A percentile compares a stretch with the other conserved stretches of the same genome.
phyloP scores from a whole-genome alignment of 345 rosid species.

The Pugionium dolabratum region DNA sequence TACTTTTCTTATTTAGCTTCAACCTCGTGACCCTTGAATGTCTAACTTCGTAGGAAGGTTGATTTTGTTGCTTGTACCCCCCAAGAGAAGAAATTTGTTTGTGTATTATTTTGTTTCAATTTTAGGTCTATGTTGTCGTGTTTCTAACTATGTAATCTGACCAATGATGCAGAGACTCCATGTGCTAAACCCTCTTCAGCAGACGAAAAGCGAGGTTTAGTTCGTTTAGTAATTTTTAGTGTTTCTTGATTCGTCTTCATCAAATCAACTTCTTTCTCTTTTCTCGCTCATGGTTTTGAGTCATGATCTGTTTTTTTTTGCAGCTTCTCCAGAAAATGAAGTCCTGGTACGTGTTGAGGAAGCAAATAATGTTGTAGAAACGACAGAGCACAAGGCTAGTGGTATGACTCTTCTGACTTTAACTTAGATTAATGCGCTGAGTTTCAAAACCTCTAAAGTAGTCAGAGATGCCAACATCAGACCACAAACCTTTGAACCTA shows the following conservation, averaged over 20 bases:
- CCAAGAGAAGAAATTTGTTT: neutral
- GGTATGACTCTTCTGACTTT: constrained; percentile 41
- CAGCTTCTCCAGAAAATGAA: constrained; percentile 26
- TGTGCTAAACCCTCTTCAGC: constrained; percentile 56
- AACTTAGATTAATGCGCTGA: constrained; percentile 1
- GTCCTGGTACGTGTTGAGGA: constrained; percentile 44
- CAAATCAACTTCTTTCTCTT: neutral
- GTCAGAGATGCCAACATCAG: constrained; percentile 20
- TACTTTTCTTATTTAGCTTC: neutral
- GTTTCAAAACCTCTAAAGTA: constrained; percentile 11
- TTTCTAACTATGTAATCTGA: constrained; percentile 28
- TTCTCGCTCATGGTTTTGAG: constrained; percentile 10
- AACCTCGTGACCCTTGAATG: constrained; percentile 1
- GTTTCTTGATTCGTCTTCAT: constrained; percentile 6
- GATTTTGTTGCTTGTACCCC: neutral
- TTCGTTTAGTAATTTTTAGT: neutral
- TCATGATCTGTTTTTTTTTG: constrained; percentile 29
- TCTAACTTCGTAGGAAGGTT: neutral
- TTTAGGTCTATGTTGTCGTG: neutral
- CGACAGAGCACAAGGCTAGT: constrained; percentile 47
- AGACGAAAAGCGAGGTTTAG: constrained; percentile 51
- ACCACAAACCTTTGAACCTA: neutral
- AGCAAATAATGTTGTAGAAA: constrained; percentile 47
- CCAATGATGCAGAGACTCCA: constrained; percentile 66
- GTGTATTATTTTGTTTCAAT: neutral